A percentile compares a stretch with the other conserved stretches of the same genome.
These are phyloP conservation scores for Lichtheimia ornata DNA, from an alignment of 371 early-diverging fungal species.

Conservation along the genomic window DNA sequence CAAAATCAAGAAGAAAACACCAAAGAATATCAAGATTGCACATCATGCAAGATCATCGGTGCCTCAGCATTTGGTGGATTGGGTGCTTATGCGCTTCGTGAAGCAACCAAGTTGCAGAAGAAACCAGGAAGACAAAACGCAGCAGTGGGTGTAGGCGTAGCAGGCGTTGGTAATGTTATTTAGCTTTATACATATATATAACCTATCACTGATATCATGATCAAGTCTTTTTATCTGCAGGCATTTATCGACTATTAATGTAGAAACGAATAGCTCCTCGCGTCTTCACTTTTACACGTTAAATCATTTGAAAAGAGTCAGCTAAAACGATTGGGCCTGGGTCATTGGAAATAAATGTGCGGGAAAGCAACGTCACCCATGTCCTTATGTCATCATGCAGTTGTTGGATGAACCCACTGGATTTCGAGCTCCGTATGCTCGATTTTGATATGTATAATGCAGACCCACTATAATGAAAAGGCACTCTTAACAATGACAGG, in stretches of 20 bases:
- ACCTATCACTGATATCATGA: background rate
- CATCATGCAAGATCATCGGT: conserved; percentile 46
- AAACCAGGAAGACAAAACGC: conserved; percentile 35
- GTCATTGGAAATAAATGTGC: no score
- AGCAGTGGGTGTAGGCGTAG: conserved; percentile 45
- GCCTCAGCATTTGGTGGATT: conserved; percentile 39
- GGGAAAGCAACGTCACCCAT: no score
- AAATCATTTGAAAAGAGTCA: no score
- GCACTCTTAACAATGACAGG: no score
- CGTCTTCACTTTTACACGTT: background rate
- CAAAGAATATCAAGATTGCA: conserved; percentile 36
- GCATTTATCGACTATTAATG: conserved; percentile 39
- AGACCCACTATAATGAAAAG: no score
- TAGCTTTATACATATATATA: background rate
- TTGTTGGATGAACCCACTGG: no score
- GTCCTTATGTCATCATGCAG: no score
- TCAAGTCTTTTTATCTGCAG: conserved; percentile 46
- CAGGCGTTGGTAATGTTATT: conserved; percentile 35
- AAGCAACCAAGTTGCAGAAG: conserved; percentile 34
- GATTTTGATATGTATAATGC: no score
- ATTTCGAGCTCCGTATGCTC: no score
- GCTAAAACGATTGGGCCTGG: no score
- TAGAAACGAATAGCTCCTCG: conserved; percentile 5
- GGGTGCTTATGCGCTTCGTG: conserved; percentile 42
- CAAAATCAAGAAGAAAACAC: background rate